phyloP scores from a whole-genome alignment of 495 filamentous ascomycete genomes.

The Mytilinidion resinicola region DNA sequence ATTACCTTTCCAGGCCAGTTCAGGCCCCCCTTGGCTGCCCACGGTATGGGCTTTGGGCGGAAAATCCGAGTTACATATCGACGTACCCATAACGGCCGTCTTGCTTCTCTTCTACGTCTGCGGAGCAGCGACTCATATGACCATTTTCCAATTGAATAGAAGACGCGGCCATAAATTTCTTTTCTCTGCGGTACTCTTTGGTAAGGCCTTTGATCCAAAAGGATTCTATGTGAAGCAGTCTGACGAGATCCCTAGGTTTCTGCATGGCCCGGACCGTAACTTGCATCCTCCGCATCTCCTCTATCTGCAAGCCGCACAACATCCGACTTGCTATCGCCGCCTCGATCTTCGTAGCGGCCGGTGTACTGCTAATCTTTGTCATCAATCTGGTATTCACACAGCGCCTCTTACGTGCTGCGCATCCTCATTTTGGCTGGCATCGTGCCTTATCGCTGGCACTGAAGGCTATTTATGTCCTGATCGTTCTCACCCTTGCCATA shows the following conservation, averaged over 20 bases:
- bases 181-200: conserved; percentile 15
- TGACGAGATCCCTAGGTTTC: conserved; percentile 23
- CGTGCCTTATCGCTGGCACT: conserved; percentile 45
- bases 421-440: conserved; percentile 66
- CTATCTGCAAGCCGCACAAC: conserved; percentile 14
- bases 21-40: conserved; percentile 22
- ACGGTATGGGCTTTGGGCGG: conserved; percentile 24
- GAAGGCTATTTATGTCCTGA: conserved; percentile 52
- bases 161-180: conserved; percentile 26
- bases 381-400: conserved; percentile 75
- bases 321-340: conserved; percentile 36
- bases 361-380: conserved; percentile 72
- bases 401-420: conserved; percentile 65
- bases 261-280: conserved; percentile 36
- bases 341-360: conserved; percentile 59
- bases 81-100: conserved; percentile 25
- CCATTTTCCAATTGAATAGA: conserved; percentile 27
- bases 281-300: conserved; percentile 28
- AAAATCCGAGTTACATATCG: conserved; percentile 7
- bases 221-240: neutral
- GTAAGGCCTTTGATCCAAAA: conserved; percentile 2
- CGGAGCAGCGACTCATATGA: conserved; percentile 26
- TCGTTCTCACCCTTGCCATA: conserved; percentile 57
- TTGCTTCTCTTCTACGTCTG: conserved; percentile 22
- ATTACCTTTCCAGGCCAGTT: no score